These are phyloP conservation scores for Acacia concinna DNA, from an alignment of 331 rosid species.

Conservation along the genomic window DNA sequence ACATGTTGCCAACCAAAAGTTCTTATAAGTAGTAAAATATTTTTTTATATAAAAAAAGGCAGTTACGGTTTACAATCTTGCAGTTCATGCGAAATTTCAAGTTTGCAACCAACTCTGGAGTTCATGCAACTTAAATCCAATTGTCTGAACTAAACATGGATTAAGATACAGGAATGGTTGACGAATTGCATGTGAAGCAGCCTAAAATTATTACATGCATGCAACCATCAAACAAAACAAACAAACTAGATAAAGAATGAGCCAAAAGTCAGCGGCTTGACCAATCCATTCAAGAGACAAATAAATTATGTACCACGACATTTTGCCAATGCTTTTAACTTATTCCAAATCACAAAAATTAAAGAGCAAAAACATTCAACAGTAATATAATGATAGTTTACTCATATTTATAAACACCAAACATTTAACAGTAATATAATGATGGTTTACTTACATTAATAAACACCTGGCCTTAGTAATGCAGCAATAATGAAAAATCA, in stretches of 20 bases:
- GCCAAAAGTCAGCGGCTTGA: not conserved
- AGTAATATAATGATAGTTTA: not conserved
- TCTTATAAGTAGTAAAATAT: not conserved
- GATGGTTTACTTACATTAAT: not conserved
- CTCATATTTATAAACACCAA: not conserved
- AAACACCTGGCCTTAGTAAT: not conserved
- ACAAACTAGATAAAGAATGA: not conserved
- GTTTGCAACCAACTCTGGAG: not conserved
- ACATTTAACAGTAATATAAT: not conserved
- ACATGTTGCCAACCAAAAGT: not conserved
- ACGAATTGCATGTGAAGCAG: not conserved
- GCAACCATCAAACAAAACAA: not conserved
- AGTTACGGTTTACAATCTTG: not conserved
- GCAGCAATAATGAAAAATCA: conserved; percentile 17
- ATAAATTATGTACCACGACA: not conserved
- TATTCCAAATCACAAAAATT: not conserved
- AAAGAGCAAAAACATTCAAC: not conserved
- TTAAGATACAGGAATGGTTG: not conserved
- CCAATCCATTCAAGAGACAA: not conserved
- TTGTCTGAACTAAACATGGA: not conserved
- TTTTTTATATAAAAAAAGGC: too few relatives aligned
- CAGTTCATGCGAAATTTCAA: not conserved
- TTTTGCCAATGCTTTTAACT: not conserved
- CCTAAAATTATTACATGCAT: not conserved
- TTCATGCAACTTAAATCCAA: not conserved